phyloP scores from a whole-genome alignment of 1,284 basidiomycete genomes.

The Vanrija pseudolonga region DNA sequence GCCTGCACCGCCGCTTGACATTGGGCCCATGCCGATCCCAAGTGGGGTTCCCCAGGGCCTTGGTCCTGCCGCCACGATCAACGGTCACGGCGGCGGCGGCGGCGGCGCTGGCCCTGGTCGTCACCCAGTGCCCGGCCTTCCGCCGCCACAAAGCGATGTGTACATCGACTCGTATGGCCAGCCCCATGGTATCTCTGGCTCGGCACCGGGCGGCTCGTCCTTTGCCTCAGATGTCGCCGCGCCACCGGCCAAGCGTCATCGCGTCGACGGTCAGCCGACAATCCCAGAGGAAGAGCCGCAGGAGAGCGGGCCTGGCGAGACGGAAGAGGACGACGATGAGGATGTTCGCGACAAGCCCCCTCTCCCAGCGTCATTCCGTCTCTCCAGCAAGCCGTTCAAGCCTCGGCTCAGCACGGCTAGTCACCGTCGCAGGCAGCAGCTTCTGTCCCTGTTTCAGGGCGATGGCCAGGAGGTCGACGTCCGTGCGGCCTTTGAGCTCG shows the following conservation, averaged over 20 bases:
- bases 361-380: slow-evolving; percentile 54
- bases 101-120: not conserved
- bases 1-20: slow-evolving; percentile 6
- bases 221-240: not conserved
- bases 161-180: slow-evolving; percentile 46
- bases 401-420: slow-evolving; percentile 56
- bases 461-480: slow-evolving; percentile 24
- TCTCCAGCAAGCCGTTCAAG: slow-evolving; percentile 64
- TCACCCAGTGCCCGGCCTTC: slow-evolving; percentile 18
- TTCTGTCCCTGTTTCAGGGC: slow-evolving; percentile 34
- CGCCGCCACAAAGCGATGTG: slow-evolving; percentile 29
- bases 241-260: slow-evolving; percentile 27
- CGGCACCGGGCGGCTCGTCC: slow-evolving; percentile 1
- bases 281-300: slow-evolving; percentile 9
- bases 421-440: slow-evolving; percentile 43
- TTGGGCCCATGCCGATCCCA: not conserved
- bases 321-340: slow-evolving; percentile 33
- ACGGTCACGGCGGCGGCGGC: slow-evolving; percentile 23
- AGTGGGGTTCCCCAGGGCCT: slow-evolving; percentile 8
- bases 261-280: slow-evolving; percentile 3
- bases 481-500: slow-evolving; percentile 24
- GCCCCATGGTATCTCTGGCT: slow-evolving; percentile 26
- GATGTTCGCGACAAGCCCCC: slow-evolving; percentile 28
- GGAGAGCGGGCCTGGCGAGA: slow-evolving; percentile 23
- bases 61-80: slow-evolving; percentile 36